These are phyloP conservation scores for Nannizziopsis arthrosporioides DNA, from an alignment of 2,329 filamentous ascomycete species.

Conservation along the genomic window DNA sequence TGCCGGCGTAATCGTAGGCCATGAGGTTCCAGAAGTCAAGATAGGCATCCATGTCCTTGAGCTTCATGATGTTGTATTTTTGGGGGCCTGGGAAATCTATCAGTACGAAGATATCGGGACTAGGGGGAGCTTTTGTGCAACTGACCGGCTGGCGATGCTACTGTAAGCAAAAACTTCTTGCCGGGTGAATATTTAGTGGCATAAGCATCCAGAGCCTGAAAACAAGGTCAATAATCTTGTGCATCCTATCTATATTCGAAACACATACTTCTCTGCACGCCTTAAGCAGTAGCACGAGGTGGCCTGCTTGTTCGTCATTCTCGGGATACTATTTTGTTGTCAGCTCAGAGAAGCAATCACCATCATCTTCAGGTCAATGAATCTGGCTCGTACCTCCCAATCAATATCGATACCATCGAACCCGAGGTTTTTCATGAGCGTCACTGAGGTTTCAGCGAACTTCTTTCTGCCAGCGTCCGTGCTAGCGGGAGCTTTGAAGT, in stretches of 20 bases:
- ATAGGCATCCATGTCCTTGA: slow-evolving; percentile 36
- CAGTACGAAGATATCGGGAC: neutral
- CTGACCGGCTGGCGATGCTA: slow-evolving; percentile 36
- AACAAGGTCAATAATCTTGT: neutral
- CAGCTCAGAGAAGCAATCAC: neutral
- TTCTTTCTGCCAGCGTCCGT: slow-evolving; percentile 46
- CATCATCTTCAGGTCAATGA: neutral
- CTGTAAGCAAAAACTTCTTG: slow-evolving; percentile 36
- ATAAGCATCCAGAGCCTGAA: slow-evolving; percentile 33
- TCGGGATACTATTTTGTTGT: slow-evolving; percentile 22
- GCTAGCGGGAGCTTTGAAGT: slow-evolving; percentile 58
- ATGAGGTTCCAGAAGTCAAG: slow-evolving; percentile 51
- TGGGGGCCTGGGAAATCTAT: slow-evolving; percentile 25
- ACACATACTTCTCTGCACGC: slow-evolving; percentile 22
- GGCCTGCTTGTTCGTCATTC: slow-evolving; percentile 24
- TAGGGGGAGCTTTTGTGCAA: neutral
- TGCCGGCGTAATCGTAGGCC: slow-evolving; percentile 81
- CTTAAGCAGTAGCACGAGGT: slow-evolving; percentile 28
- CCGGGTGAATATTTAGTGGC: slow-evolving; percentile 28
- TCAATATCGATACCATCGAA: slow-evolving; percentile 44
- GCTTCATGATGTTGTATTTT: slow-evolving; percentile 35
- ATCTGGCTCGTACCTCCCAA: slow-evolving; percentile 26
- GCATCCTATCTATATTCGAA: neutral
- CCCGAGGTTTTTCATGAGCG: slow-evolving; percentile 64
- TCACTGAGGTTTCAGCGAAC: slow-evolving; percentile 59